Evolutionary conservation across 495 filamentous ascomycete species (phyloP).

Genomic region (Penicillium angulare): DNA sequence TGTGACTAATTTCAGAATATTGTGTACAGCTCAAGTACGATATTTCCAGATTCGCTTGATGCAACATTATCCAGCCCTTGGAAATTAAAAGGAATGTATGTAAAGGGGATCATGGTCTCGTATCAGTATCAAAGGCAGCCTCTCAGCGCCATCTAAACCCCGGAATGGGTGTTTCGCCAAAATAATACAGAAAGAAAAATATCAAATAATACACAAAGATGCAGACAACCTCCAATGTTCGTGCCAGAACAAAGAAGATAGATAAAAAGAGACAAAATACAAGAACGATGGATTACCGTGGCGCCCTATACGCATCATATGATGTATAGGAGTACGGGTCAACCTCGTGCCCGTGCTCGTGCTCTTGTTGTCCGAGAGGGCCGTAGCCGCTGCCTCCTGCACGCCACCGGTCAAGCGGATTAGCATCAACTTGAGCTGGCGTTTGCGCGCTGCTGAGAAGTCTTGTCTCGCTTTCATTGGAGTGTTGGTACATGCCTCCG

Average conservation of each 20-base stretch:
- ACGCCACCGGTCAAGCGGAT: conserved; percentile 46
- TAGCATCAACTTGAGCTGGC: conserved; percentile 27
- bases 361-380: conserved; percentile 46
- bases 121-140: not conserved
- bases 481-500: conserved; percentile 30
- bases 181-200: not conserved
- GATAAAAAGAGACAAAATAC: not conserved
- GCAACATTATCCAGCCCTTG: no score
- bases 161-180: not conserved
- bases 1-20: not conserved
- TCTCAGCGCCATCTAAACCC: not conserved
- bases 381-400: conserved; percentile 40
- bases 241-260: not conserved
- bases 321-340: conserved; percentile 29
- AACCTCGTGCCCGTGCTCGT: conserved; percentile 42
- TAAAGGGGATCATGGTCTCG: not conserved
- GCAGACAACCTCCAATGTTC: no score
- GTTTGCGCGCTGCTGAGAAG: conserved; percentile 44
- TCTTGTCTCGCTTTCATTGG: conserved; percentile 46
- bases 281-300: conserved; percentile 11
- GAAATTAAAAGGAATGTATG: not conserved
- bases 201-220: no score
- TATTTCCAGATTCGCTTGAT: not conserved
- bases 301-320: conserved; percentile 41
- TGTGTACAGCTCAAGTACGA: not conserved